Conservation (phyloP, 2,329 filamentous ascomycete genomes). For the Scedosporium aurantiacum region DNA sequence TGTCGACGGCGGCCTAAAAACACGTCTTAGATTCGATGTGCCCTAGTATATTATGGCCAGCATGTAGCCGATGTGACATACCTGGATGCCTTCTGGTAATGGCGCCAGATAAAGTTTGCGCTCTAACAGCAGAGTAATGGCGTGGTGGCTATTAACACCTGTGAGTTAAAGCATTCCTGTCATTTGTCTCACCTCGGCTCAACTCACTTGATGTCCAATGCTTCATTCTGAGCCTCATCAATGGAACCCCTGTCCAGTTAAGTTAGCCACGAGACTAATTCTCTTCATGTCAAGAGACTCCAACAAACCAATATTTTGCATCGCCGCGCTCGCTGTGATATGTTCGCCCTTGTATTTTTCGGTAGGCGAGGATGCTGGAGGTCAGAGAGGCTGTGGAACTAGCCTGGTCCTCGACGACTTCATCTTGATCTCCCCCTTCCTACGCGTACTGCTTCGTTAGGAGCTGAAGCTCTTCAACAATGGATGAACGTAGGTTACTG, state of each 20-base stretch:
- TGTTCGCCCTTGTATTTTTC: conserved; percentile 19
- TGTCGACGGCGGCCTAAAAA: too few species aligned
- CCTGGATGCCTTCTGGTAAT: conserved; percentile 10
- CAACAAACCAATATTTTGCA: conserved; percentile 17
- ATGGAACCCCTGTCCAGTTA: conserved; percentile 8
- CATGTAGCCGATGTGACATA: neutral
- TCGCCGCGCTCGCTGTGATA: conserved; percentile 18
- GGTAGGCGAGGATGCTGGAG: conserved; percentile 19
- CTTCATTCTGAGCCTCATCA: conserved; percentile 10
- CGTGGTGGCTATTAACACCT: conserved; percentile 12
- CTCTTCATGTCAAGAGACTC: too few species aligned
- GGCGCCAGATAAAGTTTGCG: conserved; percentile 16
- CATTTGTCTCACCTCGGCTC: neutral
- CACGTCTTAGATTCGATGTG: too few species aligned
- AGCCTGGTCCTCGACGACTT: neutral
- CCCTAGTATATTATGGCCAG: too few species aligned
- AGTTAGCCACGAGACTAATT: neutral
- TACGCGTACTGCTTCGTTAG: too few species aligned
- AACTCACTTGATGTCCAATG: conserved; percentile 12
- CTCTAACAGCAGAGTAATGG: conserved; percentile 12
- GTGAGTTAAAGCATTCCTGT: neutral
- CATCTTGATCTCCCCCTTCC: neutral
- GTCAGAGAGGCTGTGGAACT: conserved; percentile 19
- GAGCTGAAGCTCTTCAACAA: too few species aligned
- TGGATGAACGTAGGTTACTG: too few species aligned